These are phyloP conservation scores for Metschnikowia bowlesiae DNA, from an alignment of 805 yeast species.

Conservation along the genomic window DNA sequence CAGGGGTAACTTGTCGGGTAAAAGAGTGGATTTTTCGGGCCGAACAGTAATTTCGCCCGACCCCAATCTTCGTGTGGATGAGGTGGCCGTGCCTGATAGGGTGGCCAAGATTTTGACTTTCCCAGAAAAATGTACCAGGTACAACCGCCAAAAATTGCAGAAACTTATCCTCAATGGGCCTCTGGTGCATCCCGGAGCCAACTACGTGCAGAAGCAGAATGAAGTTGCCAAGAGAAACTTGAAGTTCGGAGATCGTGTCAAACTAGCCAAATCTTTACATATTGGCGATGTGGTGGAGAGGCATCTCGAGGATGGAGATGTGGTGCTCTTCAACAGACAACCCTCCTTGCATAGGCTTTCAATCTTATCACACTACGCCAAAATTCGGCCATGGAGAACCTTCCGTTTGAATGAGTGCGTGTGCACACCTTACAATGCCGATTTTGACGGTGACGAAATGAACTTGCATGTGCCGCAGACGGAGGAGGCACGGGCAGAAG, in stretches of 20 bases:
- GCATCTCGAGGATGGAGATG: slow-evolving; percentile 95
- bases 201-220: slow-evolving; percentile 75
- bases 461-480: slow-evolving; percentile 98
- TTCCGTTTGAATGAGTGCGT: slow-evolving; percentile 97
- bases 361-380: slow-evolving; percentile 92
- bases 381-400: slow-evolving; percentile 96
- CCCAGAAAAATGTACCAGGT: slow-evolving; percentile 90
- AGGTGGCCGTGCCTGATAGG: slow-evolving; percentile 96
- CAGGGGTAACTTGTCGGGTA: slow-evolving; percentile 96
- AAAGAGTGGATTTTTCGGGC: slow-evolving; percentile 97
- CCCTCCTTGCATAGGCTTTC: slow-evolving; percentile 95
- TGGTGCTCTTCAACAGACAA: slow-evolving; percentile 93
- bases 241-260: slow-evolving; percentile 79
- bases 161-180: slow-evolving; percentile 79
- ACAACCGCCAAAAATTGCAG: slow-evolving; percentile 76
- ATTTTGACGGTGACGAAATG: slow-evolving; percentile 99
- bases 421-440: slow-evolving; percentile 98
- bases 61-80: slow-evolving; percentile 91
- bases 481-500: slow-evolving; percentile 98
- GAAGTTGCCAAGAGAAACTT: slow-evolving; percentile 85
- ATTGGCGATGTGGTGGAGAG: slow-evolving; percentile 95
- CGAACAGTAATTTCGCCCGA: slow-evolving; percentile 98
- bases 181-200: slow-evolving; percentile 91
- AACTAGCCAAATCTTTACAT: slow-evolving; percentile 68
- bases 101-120: slow-evolving; percentile 94